phyloP scores from a whole-genome alignment of 805 yeast species.

The Lipomyces mesembrius region DNA sequence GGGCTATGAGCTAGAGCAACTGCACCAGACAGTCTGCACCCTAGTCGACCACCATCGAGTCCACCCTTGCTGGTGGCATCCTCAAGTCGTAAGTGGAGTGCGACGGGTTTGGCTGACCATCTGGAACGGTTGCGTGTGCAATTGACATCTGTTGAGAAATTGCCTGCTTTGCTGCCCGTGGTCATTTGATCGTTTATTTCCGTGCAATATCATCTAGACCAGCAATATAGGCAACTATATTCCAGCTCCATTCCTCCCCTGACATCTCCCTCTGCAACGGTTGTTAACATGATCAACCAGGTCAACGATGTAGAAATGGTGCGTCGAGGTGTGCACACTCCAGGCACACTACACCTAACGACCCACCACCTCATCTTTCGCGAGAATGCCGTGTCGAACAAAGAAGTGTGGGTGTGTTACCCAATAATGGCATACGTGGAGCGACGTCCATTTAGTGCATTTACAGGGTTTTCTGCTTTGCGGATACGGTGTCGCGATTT shows the following conservation, averaged over 20 bases:
- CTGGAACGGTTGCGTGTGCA: background rate
- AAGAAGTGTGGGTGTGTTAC: slow-evolving; percentile 87
- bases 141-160: background rate
- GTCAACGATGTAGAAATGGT: slow-evolving; percentile 59
- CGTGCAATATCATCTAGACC: background rate
- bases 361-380: slow-evolving; percentile 75
- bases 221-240: background rate
- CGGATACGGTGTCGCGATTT: slow-evolving; percentile 84
- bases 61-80: background rate
- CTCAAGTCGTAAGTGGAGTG: background rate
- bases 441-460: slow-evolving; percentile 46
- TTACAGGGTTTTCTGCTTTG: slow-evolving; percentile 53
- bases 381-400: slow-evolving; percentile 40
- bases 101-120: background rate
- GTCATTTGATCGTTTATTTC: background rate
- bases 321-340: slow-evolving; percentile 59
- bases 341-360: slow-evolving; percentile 70
- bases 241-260: background rate
- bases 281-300: slow-evolving; percentile 41
- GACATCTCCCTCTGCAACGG: slow-evolving; percentile 4
- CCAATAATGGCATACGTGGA: slow-evolving; percentile 70
- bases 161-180: background rate
- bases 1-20: background rate
- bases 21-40: background rate
- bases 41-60: background rate